Conservation (phyloP, 2,329 filamentous ascomycete species). For the Colletotrichum navitas region DNA sequence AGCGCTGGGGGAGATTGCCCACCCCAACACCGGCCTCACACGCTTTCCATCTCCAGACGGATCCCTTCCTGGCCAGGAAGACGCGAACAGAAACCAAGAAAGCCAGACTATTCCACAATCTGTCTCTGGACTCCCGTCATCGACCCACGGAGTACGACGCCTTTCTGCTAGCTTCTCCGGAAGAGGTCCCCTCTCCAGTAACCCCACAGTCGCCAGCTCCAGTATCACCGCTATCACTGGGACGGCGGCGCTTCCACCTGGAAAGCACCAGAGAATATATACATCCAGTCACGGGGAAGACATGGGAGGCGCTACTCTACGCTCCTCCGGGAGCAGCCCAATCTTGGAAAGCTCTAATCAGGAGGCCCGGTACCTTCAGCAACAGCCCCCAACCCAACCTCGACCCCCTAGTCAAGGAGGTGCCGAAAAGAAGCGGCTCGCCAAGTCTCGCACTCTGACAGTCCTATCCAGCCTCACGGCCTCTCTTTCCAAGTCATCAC, state of each 20-base stretch:
- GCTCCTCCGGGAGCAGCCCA: slow-evolving; percentile 11
- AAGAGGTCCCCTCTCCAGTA: slow-evolving; percentile 46
- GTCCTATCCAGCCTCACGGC: slow-evolving; percentile 60
- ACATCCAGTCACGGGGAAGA: background rate
- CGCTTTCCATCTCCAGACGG: background rate
- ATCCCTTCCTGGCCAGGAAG: background rate
- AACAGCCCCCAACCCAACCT: slow-evolving; percentile 31
- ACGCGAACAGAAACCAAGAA: background rate
- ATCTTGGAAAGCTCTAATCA: background rate
- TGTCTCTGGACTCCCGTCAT: background rate
- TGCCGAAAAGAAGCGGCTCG: slow-evolving; percentile 46
- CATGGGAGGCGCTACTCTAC: background rate
- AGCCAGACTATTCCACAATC: background rate
- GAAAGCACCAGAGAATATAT: slow-evolving; percentile 24
- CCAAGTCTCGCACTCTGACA: slow-evolving; percentile 60
- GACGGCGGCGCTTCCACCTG: slow-evolving; percentile 34
- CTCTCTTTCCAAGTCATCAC: slow-evolving; percentile 55
- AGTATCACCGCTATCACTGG: slow-evolving; percentile 46
- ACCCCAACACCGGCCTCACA: slow-evolving; percentile 9
- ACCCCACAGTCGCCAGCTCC: slow-evolving; percentile 50
- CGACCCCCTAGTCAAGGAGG: slow-evolving; percentile 5
- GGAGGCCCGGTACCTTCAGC: slow-evolving; percentile 30
- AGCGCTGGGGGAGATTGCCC: slow-evolving; percentile 28
- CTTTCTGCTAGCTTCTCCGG: slow-evolving; percentile 50
- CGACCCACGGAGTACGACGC: slow-evolving; percentile 37